Evolutionary conservation across 2,329 filamentous ascomycete species (phyloP), one percentile per base, ranked within the genome.

Genomic region (Aureobasidium leucospermi): DNA sequence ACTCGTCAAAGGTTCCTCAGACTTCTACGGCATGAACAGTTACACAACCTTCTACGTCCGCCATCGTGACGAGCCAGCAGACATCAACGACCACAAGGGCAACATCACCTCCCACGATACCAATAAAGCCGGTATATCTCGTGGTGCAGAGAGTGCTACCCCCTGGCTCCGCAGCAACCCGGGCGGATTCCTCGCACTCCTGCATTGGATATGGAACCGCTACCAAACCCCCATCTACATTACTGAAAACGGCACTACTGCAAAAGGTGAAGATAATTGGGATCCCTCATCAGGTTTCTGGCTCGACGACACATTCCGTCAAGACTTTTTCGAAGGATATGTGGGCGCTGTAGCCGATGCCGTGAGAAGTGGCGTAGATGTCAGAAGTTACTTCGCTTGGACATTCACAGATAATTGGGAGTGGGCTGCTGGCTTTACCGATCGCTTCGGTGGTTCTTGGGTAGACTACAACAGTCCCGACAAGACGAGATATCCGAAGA

Each of bases 211-310:
- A 62, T 88, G 84, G 70, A 85, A 88, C 69, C 83, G 90, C 28
- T 95, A 95, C 73, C 81, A 79, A 39, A 77, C 82, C 65, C 90
- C 90, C 39, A 92, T 95, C 75, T 93, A 90, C 71, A 87, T 94
- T 58, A 95, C 90, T 0, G 90, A 96, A 78, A 95, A 92, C 73
- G 90, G 90, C 42, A 95, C 90, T 4, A 90, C 86, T 67, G 74
- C 95, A 70, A 89, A 90, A 23, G 60, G 60, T 3, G 90, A 96
- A 78, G 4, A 11, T 11, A 6, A n/a, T 6, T 56, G 91, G 89
- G 69, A 85, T 91, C 63, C 76, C 92, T 69, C 75, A 84, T 2
- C 72, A 82, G 28, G 76, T 9, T 10, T 13, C 4, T 16, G 7
- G 11, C 52, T 95, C 48, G 77, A 93, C 61, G 90, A 96, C 71